Evolutionary conservation across 805 yeast species (phyloP).

Genomic region (Clavispora phyllophila): DNA sequence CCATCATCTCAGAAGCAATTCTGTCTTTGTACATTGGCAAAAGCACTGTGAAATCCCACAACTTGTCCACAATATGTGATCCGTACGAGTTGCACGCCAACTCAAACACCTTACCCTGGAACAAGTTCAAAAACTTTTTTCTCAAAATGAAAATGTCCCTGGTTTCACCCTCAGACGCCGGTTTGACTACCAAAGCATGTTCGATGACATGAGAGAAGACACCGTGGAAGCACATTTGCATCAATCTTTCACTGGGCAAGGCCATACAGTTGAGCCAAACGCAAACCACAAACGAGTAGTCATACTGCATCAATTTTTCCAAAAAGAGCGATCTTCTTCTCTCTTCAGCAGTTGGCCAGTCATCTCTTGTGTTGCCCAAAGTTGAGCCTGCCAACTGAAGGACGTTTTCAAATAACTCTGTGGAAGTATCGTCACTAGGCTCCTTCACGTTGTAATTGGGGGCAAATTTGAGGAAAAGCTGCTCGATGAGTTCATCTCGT

Average conservation of each 20-base stretch:
- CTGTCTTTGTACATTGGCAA: slow-evolving; percentile 83
- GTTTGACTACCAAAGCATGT: slow-evolving; percentile 43
- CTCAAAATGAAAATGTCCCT: slow-evolving; percentile 50
- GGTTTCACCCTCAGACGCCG: slow-evolving; percentile 38
- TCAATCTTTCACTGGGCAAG: slow-evolving; percentile 54
- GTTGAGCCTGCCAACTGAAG: slow-evolving; percentile 65
- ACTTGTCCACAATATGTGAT: slow-evolving; percentile 80
- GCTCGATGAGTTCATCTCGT: slow-evolving; percentile 53
- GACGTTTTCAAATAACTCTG: slow-evolving; percentile 62
- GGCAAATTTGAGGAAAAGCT: slow-evolving; percentile 36
- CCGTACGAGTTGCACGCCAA: slow-evolving; percentile 85
- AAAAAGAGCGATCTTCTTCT: slow-evolving; percentile 72
- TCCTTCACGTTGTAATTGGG: slow-evolving; percentile 30
- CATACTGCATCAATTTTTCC: slow-evolving; percentile 68
- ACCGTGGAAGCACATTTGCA: slow-evolving; percentile 81
- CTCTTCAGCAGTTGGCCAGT: slow-evolving; percentile 91
- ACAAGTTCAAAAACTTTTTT: slow-evolving; percentile 62
- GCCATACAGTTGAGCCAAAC: slow-evolving; percentile 57
- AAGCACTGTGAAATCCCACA: slow-evolving; percentile 75
- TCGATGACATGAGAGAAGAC: slow-evolving; percentile 89
- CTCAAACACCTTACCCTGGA: slow-evolving; percentile 49
- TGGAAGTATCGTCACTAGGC: slow-evolving; percentile 28
- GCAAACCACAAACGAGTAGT: slow-evolving; percentile 51
- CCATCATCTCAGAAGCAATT: slow-evolving; percentile 62
- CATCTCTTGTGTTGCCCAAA: slow-evolving; percentile 74